Evolutionary conservation across 169 alveolate genomes (phyloP), one percentile per base, ranked within the genome.

Genomic region (Plasmodium coatneyi): DNA sequence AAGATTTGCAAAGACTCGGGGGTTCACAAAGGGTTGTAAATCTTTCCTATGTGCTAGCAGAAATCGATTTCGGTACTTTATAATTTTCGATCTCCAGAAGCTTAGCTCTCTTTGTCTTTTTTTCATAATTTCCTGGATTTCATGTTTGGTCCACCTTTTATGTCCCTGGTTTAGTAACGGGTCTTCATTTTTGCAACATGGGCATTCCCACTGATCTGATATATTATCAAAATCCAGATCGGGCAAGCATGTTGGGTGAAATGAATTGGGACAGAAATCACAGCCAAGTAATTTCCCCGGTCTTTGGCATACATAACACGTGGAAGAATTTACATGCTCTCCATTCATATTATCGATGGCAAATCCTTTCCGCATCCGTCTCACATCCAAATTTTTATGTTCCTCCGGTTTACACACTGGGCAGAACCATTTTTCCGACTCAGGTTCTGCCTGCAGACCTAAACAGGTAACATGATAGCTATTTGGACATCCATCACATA

Each of bases 401-500:
- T 95, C 97, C 66, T 97, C 96, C 12, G 98, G 98, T 30, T 96
- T 96, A 93, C 98, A 97, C 92, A 96, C 97, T 16, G 98, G 98
- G 84, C 98, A 97, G 70, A 93, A 97, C 98, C 98, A 97, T 93
- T 96, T 97, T 83, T 97, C 98, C 1, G 96, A 92, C 70, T 97
- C 98, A 0, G 98, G 98, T 70, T 96, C 98, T 34, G 96, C 97
- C 19, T 87, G 96, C 43, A 97, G 95, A 12, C 97, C 97, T 72
- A 97, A 93, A 91, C 99, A 97, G 16, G 96, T 92, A 32, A 96
- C 95, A 92, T 97, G 99, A 72, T 97, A 97, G 74, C 98, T 96
- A 95, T 97, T 97, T 6, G 98, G 98, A n/a, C 99, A 97, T 66
- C 99, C 99, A 92, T 97, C 99, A 66, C 99, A 97, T 91, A 97